Conservation (phyloP, 2,329 filamentous ascomycete species). For the Bipolaris zeicola region DNA sequence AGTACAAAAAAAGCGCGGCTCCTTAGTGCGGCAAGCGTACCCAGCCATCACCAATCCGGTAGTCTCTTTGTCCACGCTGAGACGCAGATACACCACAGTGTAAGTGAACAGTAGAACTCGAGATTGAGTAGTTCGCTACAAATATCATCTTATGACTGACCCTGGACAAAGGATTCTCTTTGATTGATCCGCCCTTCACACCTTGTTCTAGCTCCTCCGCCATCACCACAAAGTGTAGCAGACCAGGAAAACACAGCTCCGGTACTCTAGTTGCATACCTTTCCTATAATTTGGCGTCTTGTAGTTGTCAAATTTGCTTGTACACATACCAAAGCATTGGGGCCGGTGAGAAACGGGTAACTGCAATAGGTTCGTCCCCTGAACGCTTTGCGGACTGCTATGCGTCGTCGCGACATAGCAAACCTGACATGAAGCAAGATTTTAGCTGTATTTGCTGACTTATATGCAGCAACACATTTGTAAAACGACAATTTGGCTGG, state of each 20-base stretch:
- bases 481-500: constrained; percentile 18
- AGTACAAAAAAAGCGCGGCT: constrained; percentile 44
- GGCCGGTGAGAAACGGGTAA: constrained; percentile 41
- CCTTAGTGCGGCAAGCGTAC: constrained; percentile 40
- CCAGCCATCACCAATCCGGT: constrained; percentile 46
- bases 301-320: constrained; percentile 37
- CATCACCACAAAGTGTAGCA: constrained; percentile 42
- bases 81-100: constrained; percentile 39
- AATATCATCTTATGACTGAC: constrained; percentile 46
- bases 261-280: constrained; percentile 40
- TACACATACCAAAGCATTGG: constrained; percentile 26
- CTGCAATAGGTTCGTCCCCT: constrained; percentile 44
- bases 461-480: constrained; percentile 27
- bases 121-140: constrained; percentile 45
- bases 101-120: constrained; percentile 45
- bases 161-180: constrained; percentile 47
- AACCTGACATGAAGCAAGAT: constrained; percentile 33
- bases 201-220: constrained; percentile 32
- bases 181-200: constrained; percentile 41
- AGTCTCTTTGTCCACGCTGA: constrained; percentile 50
- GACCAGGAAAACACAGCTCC: constrained; percentile 41
- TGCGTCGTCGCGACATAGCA: constrained; percentile 44
- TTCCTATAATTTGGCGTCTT: constrained; percentile 24
- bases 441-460: constrained; percentile 33
- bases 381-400: constrained; percentile 33